These are phyloP conservation scores for Diaporthe australafricana DNA, from an alignment of 2,329 filamentous ascomycete genomes.

Conservation along the genomic window DNA sequence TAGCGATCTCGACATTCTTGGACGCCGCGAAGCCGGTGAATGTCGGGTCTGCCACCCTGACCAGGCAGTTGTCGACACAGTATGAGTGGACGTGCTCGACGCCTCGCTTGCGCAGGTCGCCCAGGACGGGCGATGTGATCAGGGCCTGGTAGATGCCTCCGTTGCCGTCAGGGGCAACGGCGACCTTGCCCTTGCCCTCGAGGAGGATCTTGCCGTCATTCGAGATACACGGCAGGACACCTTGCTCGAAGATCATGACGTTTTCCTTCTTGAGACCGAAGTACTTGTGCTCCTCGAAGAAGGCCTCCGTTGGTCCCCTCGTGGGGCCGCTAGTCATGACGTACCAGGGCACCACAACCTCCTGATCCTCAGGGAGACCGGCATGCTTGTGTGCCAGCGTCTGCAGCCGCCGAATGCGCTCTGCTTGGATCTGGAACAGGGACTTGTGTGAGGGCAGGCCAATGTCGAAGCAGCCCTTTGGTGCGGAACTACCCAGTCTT, in stretches of 20 bases:
- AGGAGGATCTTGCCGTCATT: constrained; percentile 98
- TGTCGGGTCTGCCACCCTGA: constrained; percentile 95
- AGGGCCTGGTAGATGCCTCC: constrained; percentile 96
- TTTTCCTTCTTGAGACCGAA: constrained; percentile 91
- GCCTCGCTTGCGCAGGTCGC: constrained; percentile 88
- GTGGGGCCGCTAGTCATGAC: constrained; percentile 99
- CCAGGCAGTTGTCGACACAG: constrained; percentile 99
- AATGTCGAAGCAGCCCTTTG: constrained; percentile 98
- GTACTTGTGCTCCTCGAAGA: constrained; percentile 90
- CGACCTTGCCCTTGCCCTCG: constrained; percentile 89
- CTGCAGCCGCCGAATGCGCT: constrained; percentile 91
- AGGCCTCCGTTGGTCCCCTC: constrained; percentile 88
- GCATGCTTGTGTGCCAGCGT: constrained; percentile 79
- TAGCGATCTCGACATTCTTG: constrained; percentile 93
- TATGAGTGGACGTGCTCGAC: constrained; percentile 97
- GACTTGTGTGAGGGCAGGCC: constrained; percentile 93
- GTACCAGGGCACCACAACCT: constrained; percentile 90
- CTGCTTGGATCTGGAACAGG: constrained; percentile 96
- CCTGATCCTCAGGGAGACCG: constrained; percentile 58
- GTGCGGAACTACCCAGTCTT: constrained; percentile 90
- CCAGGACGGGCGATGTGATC: constrained; percentile 80
- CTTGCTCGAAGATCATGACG: constrained; percentile 95
- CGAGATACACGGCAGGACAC: constrained; percentile 94
- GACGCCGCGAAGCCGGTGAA: constrained; percentile 94
- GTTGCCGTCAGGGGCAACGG: constrained; percentile 96